phyloP scores from a whole-genome alignment of 768 basidiomycete species.

The Phlebiopsis flavidoalba region DNA sequence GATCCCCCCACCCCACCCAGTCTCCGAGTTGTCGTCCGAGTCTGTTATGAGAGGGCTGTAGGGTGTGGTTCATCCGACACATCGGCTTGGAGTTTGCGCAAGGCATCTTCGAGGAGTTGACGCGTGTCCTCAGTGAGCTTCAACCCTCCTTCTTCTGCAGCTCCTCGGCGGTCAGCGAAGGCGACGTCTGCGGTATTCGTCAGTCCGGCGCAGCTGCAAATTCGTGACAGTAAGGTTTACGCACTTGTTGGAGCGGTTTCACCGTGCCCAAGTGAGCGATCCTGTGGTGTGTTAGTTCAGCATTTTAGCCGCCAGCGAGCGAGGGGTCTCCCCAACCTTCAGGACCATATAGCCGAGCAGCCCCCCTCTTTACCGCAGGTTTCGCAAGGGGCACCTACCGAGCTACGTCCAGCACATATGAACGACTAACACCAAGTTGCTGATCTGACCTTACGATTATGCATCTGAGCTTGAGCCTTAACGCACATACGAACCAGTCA shows the following conservation, averaged over 20 bases:
- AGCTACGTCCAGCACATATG: neutral
- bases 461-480: constrained; percentile 29
- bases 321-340: constrained; percentile 41
- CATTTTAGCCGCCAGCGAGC: neutral
- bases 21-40: constrained; percentile 1
- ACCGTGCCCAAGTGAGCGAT: constrained; percentile 47
- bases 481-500: neutral
- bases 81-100: constrained; percentile 42
- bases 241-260: constrained; percentile 51
- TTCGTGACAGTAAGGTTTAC: constrained; percentile 3
- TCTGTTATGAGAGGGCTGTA: constrained; percentile 42
- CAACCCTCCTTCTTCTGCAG: constrained; percentile 61
- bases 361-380: constrained; percentile 77
- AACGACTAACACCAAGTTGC: neutral
- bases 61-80: constrained; percentile 46
- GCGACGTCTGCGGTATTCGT: constrained; percentile 39
- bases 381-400: constrained; percentile 68
- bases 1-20: no score
- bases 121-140: constrained; percentile 47
- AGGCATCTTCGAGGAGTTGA: constrained; percentile 59
- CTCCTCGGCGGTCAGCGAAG: constrained; percentile 65
- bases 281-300: constrained; percentile 30
- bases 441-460: constrained; percentile 27
- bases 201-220: neutral
- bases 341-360: constrained; percentile 73